Evolutionary conservation across 208 protist species (phyloP), one percentile per base, ranked within the genome.

Genomic region (Trypanosoma avium): DNA sequence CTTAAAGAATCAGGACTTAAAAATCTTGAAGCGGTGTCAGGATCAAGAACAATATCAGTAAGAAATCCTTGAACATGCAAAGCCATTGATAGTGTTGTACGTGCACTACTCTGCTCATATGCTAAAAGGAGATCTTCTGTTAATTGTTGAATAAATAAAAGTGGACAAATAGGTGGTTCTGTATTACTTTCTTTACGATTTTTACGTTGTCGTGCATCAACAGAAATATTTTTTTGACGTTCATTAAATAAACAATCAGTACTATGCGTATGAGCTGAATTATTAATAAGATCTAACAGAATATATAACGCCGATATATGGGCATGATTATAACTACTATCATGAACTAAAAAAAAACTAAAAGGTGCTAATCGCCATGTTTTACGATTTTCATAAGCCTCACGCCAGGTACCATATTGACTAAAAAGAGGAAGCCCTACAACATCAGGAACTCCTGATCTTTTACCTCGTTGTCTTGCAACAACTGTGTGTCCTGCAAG

Each of bases 301-400:
- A 90, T 75, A 48, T 78, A 92, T 32, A 95, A 30, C 30, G 90
- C 87, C 3, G 81, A 71, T 27, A 96, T 75, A 62, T 96, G 84
- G 15, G 86, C 70, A 61, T 82, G 82, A 70, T 93, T 93, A 67
- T 81, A 96, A 75, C 86, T 90, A 22, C 50, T 47, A 54, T 96
- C 90, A 58, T 92, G 76, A 32, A 93, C 70, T 13, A 96, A 68
- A 40, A 94, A 96, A 71, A 88, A 96, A 52, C 78, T 84, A 50
- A 90, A 90, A 24, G 90, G 87, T 3, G 77, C 66, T 47, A 78
- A 77, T 45, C 40, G 19, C 85, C 90, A 96, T 13, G 60, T 57
- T 40, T 78, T 79, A 22, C 90, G 85, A 62, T 92, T 70, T 70
- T 91, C 73, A 70, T 88, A 96, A 13, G 87, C 65, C 64, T 96